Evolutionary conservation across 1,284 basidiomycete species (phyloP).

Genomic region (Cryptococcus jaspeensis): DNA sequence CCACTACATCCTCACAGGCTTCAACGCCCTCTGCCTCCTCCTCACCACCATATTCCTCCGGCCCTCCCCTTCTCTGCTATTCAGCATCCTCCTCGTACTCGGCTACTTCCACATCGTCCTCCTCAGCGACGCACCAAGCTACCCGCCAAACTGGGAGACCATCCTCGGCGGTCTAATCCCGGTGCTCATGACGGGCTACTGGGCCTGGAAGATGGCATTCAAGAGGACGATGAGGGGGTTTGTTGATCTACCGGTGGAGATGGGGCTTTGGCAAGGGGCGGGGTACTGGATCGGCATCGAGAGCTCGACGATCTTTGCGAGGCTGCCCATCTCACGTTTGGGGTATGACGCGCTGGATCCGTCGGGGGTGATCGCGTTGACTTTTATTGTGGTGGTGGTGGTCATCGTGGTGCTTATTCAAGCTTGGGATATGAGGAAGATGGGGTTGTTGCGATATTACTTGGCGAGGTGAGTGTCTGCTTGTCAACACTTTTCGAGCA

Average conservation of each 20-base stretch:
- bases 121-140: conserved; percentile 26
- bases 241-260: conserved; percentile 31
- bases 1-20: conserved; percentile 38
- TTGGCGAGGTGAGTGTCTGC: conserved; percentile 27
- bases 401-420: conserved; percentile 38
- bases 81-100: conserved; percentile 29
- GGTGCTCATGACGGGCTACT: conserved; percentile 36
- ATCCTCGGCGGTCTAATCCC: conserved; percentile 31
- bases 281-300: conserved; percentile 49
- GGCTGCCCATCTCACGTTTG: conserved; percentile 38
- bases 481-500: not conserved
- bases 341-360: conserved; percentile 36
- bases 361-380: conserved; percentile 31
- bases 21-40: conserved; percentile 39
- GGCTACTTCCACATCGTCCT: conserved; percentile 43
- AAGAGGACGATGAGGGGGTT: conserved; percentile 34
- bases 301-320: conserved; percentile 39
- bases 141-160: conserved; percentile 37
- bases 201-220: conserved; percentile 39
- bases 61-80: conserved; percentile 29
- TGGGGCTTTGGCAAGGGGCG: conserved; percentile 42
- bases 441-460: conserved; percentile 41
- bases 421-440: conserved; percentile 30
- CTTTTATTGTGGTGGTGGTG: conserved; percentile 28
- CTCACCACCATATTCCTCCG: conserved; percentile 32